Evolutionary conservation across 768 basidiomycete species (phyloP), one percentile per base, ranked within the genome.

Genomic region (Scleroderma citrinum): DNA sequence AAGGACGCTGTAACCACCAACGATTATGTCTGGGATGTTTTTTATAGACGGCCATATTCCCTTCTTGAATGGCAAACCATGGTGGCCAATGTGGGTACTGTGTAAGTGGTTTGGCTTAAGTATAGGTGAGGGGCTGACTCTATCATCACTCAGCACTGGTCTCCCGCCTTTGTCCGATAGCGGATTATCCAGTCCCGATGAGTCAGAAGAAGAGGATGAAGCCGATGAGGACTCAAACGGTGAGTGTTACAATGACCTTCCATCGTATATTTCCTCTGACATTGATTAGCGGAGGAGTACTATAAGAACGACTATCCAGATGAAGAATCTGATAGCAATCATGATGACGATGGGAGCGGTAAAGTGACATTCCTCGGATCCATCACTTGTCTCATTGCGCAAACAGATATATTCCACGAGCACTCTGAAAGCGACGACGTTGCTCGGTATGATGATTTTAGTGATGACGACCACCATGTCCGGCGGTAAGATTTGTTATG

Each of bases 301-400:
- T 89, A 88, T 66, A 87, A 79, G 58, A 91, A 91, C 51, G 87
- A 91, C 59, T 91, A 91, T 56, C 87, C 87, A 5, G 86, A 88
- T 23, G 87, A 83, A 43, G 80, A 72, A 21, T 67, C 69, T 10
- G 70, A 70, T 20, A 69, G 63, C 16, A 70, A 71, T 29, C 34
- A 12, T 14, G 34, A 35, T 13, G 24, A 16, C 23, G 24, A 42
- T n/a, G 40, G 40, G 26, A 74, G 70, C 59, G 73, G 71, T 71
- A 54, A 24, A 56, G 58, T 51, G 29, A 19, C 37, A 37, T 41
- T 26, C 3, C 39, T 21, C 45, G n/a, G n/a, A n/a, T n/a, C n/a
- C n/a, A 23, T 39, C 49, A 31, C 46, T 36, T 34, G 20, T 49
- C 20, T 19, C 20, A 35, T 37, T 42, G 32, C 46, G n/a, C 14